These are phyloP conservation scores for Teratosphaeria zuluensis DNA, from an alignment of 2,329 filamentous ascomycete genomes.

Conservation along the genomic window DNA sequence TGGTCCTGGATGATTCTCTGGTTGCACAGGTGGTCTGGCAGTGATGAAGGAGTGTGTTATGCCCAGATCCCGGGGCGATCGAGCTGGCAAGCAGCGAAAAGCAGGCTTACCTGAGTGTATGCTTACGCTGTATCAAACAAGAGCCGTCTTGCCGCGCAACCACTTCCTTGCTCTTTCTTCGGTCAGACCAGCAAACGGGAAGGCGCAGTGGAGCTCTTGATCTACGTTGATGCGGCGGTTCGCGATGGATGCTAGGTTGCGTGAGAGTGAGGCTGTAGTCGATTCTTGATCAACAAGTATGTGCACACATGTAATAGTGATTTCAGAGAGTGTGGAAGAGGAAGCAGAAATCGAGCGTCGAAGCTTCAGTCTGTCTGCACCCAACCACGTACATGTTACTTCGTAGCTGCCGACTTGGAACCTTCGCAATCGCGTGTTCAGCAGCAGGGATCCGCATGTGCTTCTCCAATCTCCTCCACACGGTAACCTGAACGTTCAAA, in stretches of 20 bases:
- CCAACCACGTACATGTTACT: neutral
- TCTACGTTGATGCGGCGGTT: neutral
- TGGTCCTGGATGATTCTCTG: neutral
- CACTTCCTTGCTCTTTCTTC: neutral
- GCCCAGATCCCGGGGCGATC: neutral
- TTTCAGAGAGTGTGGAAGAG: no score
- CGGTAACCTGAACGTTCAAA: neutral
- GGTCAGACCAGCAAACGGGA: neutral
- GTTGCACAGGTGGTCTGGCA: neutral
- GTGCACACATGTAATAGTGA: no score
- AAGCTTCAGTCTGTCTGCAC: neutral
- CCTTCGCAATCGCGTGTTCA: neutral
- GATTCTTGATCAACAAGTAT: neutral
- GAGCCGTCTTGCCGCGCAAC: neutral
- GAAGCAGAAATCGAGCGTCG: neutral
- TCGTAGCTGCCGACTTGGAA: neutral
- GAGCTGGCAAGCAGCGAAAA: neutral
- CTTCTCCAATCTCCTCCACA: neutral
- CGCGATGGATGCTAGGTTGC: neutral
- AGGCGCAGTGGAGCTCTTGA: neutral
- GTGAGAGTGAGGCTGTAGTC: no score
- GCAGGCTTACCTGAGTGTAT: neutral
- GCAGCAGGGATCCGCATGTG: neutral
- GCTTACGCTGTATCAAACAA: neutral
- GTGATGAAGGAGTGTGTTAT: neutral